Evolutionary conservation across 768 basidiomycete species (phyloP), one percentile per base, ranked within the genome.

Genomic region (Neoboletus subvelutipes): DNA sequence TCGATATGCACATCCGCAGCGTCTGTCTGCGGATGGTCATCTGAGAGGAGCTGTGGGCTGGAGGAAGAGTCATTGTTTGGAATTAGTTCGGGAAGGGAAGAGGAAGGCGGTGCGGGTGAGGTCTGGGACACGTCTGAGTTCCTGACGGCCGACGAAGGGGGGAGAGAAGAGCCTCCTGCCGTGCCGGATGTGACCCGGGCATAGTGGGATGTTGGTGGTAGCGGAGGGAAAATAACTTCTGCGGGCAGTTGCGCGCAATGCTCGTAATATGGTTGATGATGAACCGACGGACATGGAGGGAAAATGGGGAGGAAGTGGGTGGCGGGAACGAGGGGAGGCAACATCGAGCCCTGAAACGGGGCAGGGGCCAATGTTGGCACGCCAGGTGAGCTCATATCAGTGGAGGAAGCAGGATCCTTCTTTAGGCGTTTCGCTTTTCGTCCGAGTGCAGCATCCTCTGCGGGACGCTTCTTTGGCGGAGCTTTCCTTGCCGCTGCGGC

Each of bases 201-300:
- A 52, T 74, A 76, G 31, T 73, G 74, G 18, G 78, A 77, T 4
- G 77, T 74, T 6, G 83, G 73, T 17, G 88, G 89, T 4, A 90
- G 71, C 1, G 87, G 86, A 49, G 89, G 89, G 69, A 90, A 90
- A 34, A 90, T 83, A 31, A 88, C 77, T 33, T 88, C 88, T 9
- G 84, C 78, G 6, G 85, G 78, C 5, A 79, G 65, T 51, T 81
- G 80, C 17, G 81, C 56, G 56, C 83, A 85, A 39, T 78, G 81
- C 50, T 83, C 82, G 65, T 88, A 89, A 67, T 90, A 90, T 0
- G 88, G 83, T 63, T 90, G 89, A 60, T 88, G 87, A 57, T 88
- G 85, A 20, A 80, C 76, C 12, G 82, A 83, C 10, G 83, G 78
- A 11, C 81, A 79, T 15, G 79, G 75, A 31, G 81, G 84, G 61